Evolutionary conservation across 208 protist genomes (phyloP).

Genomic region (Leishmania tarentolae): DNA sequence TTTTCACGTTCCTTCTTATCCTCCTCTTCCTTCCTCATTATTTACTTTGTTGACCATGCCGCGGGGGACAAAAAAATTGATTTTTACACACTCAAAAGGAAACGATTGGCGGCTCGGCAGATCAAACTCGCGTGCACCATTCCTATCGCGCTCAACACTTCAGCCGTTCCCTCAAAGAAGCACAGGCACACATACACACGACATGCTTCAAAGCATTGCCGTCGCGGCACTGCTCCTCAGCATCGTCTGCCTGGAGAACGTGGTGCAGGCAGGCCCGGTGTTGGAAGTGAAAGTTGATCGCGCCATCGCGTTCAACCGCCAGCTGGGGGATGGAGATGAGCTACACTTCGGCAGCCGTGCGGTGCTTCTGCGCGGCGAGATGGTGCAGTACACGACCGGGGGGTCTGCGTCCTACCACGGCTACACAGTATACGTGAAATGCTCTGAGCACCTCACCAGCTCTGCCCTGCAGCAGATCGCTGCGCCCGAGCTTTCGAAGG

Average conservation of each 20-base stretch:
- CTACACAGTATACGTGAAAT: constrained; percentile 66
- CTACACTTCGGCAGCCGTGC: constrained; percentile 44
- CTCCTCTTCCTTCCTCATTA: neutral
- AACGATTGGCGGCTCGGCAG: neutral
- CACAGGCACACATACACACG: neutral
- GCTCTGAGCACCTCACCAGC: constrained; percentile 46
- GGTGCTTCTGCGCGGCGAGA: constrained; percentile 57
- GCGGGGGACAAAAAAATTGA: neutral
- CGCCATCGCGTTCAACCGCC: constrained; percentile 64
- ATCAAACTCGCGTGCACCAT: neutral
- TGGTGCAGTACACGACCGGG: constrained; percentile 38
- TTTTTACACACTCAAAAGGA: neutral
- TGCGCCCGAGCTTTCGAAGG: constrained; percentile 20
- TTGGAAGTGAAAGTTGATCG: constrained; percentile 43
- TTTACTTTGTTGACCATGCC: neutral
- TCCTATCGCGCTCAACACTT: neutral
- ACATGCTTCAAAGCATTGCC: neutral
- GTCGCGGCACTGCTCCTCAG: constrained; percentile 22
- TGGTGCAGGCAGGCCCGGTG: constrained; percentile 25
- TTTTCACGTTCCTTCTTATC: no score
- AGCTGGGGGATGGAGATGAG: constrained; percentile 15
- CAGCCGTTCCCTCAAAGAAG: neutral
- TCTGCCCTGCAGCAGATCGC: constrained; percentile 37
- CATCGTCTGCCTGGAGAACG: constrained; percentile 7
- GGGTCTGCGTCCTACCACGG: constrained; percentile 21